Evolutionary conservation across 768 basidiomycete species (phyloP).

Genomic region (Leccinum subgranulosum): DNA sequence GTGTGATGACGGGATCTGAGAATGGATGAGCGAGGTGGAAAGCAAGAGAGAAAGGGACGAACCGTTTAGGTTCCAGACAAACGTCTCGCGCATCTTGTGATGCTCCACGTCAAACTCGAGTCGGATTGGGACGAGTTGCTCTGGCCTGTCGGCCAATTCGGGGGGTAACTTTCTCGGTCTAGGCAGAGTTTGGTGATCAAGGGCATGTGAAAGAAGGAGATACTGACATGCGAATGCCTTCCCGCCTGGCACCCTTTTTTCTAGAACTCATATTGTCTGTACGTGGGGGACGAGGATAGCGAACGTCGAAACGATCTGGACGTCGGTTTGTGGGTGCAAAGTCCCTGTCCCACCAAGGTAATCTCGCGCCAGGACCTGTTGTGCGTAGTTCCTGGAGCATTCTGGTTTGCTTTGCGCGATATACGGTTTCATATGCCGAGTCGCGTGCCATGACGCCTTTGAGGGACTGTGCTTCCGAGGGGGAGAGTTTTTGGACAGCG

Average conservation of each 20-base stretch:
- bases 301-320: slow-evolving; percentile 47
- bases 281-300: slow-evolving; percentile 51
- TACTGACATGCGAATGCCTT: slow-evolving; percentile 78
- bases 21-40: not conserved
- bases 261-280: slow-evolving; percentile 33
- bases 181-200: not conserved
- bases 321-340: slow-evolving; percentile 29
- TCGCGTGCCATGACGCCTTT: slow-evolving; percentile 38
- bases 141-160: slow-evolving; percentile 59
- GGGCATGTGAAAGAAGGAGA: not conserved
- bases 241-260: slow-evolving; percentile 55
- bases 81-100: slow-evolving; percentile 91
- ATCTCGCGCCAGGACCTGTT: slow-evolving; percentile 40
- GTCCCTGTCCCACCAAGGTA: slow-evolving; percentile 68
- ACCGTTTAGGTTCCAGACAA: slow-evolving; percentile 97
- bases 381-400: slow-evolving; percentile 48
- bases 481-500: slow-evolving; percentile 25
- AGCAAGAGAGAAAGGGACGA: slow-evolving; percentile 20
- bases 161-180: slow-evolving; percentile 61
- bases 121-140: slow-evolving; percentile 91
- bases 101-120: slow-evolving; percentile 95
- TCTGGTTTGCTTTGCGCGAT: slow-evolving; percentile 48
- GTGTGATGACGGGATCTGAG: slow-evolving; percentile 83
- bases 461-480: slow-evolving; percentile 33
- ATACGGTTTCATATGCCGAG: slow-evolving; percentile 44